Conservation (phyloP, 106 monocot genomes). For the Xerophyta viscosa region DNA sequence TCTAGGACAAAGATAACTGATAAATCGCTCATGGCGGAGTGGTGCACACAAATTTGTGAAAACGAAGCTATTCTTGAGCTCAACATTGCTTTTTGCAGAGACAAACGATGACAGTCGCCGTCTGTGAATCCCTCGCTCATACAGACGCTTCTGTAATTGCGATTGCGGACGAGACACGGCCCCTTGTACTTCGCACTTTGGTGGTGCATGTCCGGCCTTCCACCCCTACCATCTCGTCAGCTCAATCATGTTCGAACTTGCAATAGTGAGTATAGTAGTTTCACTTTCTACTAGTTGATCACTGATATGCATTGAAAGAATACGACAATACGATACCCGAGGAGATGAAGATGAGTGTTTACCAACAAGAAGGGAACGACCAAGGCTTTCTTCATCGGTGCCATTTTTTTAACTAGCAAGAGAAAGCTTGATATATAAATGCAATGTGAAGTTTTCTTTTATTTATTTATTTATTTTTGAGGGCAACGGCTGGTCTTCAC, state of each 20-base stretch:
- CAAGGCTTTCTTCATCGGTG: not conserved
- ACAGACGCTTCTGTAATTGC: conserved; percentile 51
- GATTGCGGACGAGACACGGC: conserved; percentile 14
- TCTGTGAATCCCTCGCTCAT: conserved; percentile 28
- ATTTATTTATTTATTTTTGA: too few species aligned
- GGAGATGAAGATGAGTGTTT: not conserved
- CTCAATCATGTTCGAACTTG: not conserved
- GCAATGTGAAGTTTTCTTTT: too few species aligned
- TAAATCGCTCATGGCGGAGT: too few species aligned
- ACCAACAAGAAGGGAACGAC: not conserved
- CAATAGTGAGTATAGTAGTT: too few species aligned
- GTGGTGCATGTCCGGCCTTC: conserved; percentile 35
- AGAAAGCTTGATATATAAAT: not conserved
- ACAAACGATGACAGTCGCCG: conserved; percentile 32
- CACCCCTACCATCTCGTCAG: conserved; percentile 7
- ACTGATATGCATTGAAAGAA: too few species aligned
- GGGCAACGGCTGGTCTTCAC: too few species aligned
- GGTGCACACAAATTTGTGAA: too few species aligned
- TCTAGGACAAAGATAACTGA: too few species aligned
- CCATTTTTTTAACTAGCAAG: not conserved
- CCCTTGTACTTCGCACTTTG: conserved; percentile 41
- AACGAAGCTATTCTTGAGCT: too few species aligned
- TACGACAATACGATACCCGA: not conserved
- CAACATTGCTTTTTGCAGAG: conserved; percentile 39
- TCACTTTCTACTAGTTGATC: too few species aligned